Evolutionary conservation across 306 rosid species (phyloP), one percentile per base, ranked within the genome.

Genomic region (Hippophae rhamnoides): DNA sequence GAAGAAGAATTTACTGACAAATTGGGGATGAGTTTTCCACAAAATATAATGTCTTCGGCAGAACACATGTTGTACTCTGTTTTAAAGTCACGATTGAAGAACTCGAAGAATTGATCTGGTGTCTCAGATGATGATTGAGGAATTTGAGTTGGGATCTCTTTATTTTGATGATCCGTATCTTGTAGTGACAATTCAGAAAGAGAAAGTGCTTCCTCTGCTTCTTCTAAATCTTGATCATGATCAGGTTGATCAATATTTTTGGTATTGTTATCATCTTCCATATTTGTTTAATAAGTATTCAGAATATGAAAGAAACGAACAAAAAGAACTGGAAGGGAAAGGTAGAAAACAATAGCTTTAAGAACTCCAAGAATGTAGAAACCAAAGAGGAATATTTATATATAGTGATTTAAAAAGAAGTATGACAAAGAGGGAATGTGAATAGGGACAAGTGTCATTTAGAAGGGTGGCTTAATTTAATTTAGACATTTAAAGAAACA

Each of bases 21-120:
- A 68, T 73, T 72, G 6, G 90, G 89, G 0, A 79, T 58, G 41
- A 87, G 72, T 47, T 63, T 75, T 2, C 95, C 95, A 66, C 84
- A 58, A 78, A 69, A 76, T 58, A 87, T 77, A 69, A 87, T 79
- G 68, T 81, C 90, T 23, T 81, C 90, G 7, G 89, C 80, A 78
- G 90, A 64, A 7, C 43, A 42, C 83, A 78, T 73, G 82, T 68
- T 10, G 42, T 9, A 1, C 40, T 76, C 87, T 65, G 79, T 58
- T 64, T 66, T 69, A 70, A 70, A 61, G 6, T 81, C 84, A 31
- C 38, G 38, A 60, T 58, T 79, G 71, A 72, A 76, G 67, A 86
- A 81, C 11, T 86, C 87, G 27, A 81, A 81, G 41, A 81, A 64
- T 5, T 62, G 57, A 25, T 74, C 63, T 2, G 31, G 58, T 5